Conservation (phyloP, 208 protist genomes). For the Tritrichomonas foetus region DNA sequence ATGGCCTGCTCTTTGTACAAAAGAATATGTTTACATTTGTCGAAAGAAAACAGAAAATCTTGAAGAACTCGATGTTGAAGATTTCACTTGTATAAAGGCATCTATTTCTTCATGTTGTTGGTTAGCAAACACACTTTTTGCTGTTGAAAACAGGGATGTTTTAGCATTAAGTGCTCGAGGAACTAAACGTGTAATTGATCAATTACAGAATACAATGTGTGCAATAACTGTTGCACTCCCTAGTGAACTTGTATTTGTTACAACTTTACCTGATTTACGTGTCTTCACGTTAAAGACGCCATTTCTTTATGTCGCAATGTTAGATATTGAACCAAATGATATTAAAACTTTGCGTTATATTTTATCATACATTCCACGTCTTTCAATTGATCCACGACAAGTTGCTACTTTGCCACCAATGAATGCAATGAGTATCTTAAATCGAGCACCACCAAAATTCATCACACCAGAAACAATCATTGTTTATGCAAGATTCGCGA, state of each 20-base stretch:
- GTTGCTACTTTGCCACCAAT: background rate
- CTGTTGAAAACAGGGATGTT: background rate
- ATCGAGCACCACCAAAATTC: background rate
- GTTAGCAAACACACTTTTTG: background rate
- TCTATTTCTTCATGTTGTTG: background rate
- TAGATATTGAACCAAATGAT: background rate
- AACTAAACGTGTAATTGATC: background rate
- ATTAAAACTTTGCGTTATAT: background rate
- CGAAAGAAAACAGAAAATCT: background rate
- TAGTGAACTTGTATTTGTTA: background rate
- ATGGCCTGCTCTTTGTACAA: background rate
- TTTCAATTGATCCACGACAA: background rate
- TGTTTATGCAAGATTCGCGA: background rate
- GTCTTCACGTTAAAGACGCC: background rate
- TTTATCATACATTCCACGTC: background rate
- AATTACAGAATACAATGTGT: background rate
- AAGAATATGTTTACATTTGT: background rate
- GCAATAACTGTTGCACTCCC: background rate
- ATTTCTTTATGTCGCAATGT: background rate
- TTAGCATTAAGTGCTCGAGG: background rate
- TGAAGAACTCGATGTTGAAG: background rate
- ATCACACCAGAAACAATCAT: background rate
- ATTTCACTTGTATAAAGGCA: background rate
- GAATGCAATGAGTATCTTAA: background rate
- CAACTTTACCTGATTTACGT: background rate